Evolutionary conservation across 2,329 filamentous ascomycete species (phyloP).

Genomic region (Cryphonectria radicalis): DNA sequence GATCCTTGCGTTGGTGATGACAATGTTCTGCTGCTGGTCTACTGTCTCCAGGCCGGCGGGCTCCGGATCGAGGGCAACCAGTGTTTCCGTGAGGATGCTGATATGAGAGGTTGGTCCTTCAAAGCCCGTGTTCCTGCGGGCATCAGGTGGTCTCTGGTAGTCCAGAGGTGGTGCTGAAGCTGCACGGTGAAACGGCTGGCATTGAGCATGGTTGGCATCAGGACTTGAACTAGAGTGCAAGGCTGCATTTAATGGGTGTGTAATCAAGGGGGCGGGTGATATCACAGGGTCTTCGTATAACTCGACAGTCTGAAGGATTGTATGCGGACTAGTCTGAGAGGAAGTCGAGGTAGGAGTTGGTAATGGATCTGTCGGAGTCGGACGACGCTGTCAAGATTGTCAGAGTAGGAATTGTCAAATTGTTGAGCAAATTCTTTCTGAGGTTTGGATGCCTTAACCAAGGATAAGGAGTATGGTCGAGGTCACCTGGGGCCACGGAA

Average conservation of each 20-base stretch:
- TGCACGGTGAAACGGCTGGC: conserved; percentile 34
- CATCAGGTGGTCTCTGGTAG: conserved; percentile 30
- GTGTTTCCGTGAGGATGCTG: conserved; percentile 39
- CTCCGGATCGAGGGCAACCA: conserved; percentile 35
- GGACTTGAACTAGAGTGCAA: conserved; percentile 18
- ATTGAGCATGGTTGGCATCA: conserved; percentile 29
- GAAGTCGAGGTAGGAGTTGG: conserved; percentile 34
- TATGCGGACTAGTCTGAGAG: conserved; percentile 30
- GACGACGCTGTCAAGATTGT: conserved; percentile 30
- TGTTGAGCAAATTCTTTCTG: neutral
- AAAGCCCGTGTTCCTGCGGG: conserved; percentile 36
- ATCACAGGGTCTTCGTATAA: conserved; percentile 14
- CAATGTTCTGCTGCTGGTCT: conserved; percentile 33
- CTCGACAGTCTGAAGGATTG: conserved; percentile 34
- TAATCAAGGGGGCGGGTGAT: conserved; percentile 14
- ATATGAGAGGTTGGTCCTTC: conserved; percentile 39
- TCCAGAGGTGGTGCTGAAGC: conserved; percentile 40
- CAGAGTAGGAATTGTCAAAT: neutral
- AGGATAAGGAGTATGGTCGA: neutral
- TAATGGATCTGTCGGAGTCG: conserved; percentile 23
- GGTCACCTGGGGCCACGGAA: neutral
- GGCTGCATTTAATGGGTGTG: neutral
- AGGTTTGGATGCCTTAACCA: accelerated
- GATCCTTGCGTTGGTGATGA: conserved; percentile 39
- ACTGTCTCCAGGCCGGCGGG: conserved; percentile 34